Evolutionary conservation across 495 filamentous ascomycete species (phyloP).

Genomic region (Lasiosphaeria miniovina): DNA sequence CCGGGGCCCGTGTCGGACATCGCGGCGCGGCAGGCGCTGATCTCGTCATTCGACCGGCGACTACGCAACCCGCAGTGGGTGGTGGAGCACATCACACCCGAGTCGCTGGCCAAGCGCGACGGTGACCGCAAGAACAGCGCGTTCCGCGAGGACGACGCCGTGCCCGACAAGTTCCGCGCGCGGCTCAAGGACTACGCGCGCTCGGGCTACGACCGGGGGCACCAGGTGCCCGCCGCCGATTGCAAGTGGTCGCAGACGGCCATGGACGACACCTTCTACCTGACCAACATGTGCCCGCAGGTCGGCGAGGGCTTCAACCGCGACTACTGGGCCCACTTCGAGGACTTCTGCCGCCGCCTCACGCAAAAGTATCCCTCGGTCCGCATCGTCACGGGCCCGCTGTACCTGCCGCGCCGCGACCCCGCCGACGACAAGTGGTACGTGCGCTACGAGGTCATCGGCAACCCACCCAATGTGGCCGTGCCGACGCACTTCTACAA

Average conservation of each 20-base stretch:
- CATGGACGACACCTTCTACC: constrained; percentile 89
- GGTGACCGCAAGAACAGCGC: constrained; percentile 80
- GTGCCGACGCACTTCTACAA: constrained; percentile 99
- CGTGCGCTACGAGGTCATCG: constrained; percentile 95
- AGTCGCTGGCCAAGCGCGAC: constrained; percentile 67
- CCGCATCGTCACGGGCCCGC: constrained; percentile 85
- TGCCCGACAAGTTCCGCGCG: constrained; percentile 85
- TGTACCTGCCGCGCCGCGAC: constrained; percentile 83
- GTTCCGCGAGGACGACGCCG: constrained; percentile 75
- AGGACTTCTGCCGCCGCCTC: constrained; percentile 89
- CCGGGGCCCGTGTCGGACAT: constrained; percentile 86
- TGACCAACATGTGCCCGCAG: constrained; percentile 97
- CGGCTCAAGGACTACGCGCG: constrained; percentile 90
- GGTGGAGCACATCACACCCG: constrained; percentile 94
- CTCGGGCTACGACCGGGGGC: constrained; percentile 93
- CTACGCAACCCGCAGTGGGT: constrained; percentile 94
- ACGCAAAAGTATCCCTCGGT: constrained; percentile 79
- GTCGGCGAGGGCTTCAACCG: constrained; percentile 97
- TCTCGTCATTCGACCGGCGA: constrained; percentile 87
- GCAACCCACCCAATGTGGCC: constrained; percentile 86
- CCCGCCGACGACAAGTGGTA: constrained; percentile 85
- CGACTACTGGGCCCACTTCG: constrained; percentile 98
- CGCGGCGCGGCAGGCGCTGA: constrained; percentile 65
- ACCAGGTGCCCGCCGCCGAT: constrained; percentile 95
- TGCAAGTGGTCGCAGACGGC: constrained; percentile 92